Base-by-base conservation (phyloP, 768 basidiomycete genomes). In the Lentinula sp. region DNA sequence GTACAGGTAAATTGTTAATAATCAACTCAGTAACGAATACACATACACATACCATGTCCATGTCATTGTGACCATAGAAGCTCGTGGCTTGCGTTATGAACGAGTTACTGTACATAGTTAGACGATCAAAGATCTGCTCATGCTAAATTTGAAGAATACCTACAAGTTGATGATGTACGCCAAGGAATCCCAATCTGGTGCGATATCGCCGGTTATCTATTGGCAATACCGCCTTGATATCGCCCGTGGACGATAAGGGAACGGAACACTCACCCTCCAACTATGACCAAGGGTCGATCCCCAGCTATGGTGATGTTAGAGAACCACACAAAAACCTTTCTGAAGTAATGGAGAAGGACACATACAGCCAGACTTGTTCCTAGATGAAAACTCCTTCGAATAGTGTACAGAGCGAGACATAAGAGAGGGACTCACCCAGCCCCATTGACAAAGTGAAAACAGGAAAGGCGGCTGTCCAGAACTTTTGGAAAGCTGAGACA, bases 361-460 rank as follows among this genome's bases (percentile, higher is more conserved):
- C 76, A 58, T 67, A 76, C 60, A 80, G 65, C 84, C 83, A 85
- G 0, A 80, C 80, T 74, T 85, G 82, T 67, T 78, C 76, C 63
- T 63, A 62, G 37, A 6, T n/a, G 31, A 31, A 8, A 57, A 46
- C 18, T 35, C 50, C 16, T 28, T 21, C 37, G 42, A 57, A n/a
- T 1, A 52, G 48, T 57, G 15, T 21, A 63, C 23, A 49, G 62
- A n/a, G 28, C 16, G 42, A n/a, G 15, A 1, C 13, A 16, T 6
- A 43, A 43, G 5, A n/a, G 23, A 52, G 3, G 32, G 10, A 59
- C 78, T 64, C 65, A 87, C 85, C 76, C 80, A 78, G 52, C 85
- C 86, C 85, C 85, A 87, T 64, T 85, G 76, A 64, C 85, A 89
- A 7, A 88, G 69, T 5, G 85, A 85, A 65, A 84, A 77, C 21